Evolutionary conservation across 2,329 filamentous ascomycete genomes (phyloP).

Genomic region (Cadophora luteo-olivacea): DNA sequence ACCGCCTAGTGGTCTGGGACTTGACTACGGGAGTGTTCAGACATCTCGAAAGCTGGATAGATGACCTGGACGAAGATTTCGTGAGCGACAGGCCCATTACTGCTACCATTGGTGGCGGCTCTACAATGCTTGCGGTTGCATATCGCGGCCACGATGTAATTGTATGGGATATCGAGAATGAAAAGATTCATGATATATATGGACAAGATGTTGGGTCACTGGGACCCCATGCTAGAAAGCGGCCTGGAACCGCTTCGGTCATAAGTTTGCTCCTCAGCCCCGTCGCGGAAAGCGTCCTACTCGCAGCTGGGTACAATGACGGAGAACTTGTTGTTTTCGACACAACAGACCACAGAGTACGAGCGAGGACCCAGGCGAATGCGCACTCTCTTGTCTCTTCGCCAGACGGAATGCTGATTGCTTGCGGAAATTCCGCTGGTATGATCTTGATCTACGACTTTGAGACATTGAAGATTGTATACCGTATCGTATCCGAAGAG

Average conservation of each 20-base stretch:
- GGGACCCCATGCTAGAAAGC: constrained; percentile 30
- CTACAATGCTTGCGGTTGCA: not conserved
- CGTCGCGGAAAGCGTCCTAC: constrained; percentile 18
- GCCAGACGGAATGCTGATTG: constrained; percentile 40
- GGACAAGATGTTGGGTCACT: not conserved
- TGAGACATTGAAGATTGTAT: constrained; percentile 42
- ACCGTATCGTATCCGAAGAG: constrained; percentile 29
- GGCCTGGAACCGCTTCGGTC: constrained; percentile 39
- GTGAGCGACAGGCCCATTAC: not conserved
- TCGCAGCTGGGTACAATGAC: constrained; percentile 33
- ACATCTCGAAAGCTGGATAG: not conserved
- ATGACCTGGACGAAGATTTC: not conserved
- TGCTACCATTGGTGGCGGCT: not conserved
- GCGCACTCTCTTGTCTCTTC: constrained; percentile 35
- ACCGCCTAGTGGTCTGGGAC: not conserved
- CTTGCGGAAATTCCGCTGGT: constrained; percentile 36
- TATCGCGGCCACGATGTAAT: not conserved
- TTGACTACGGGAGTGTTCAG: not conserved
- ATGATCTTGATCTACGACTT: constrained; percentile 41
- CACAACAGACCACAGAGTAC: constrained; percentile 18
- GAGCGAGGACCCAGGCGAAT: constrained; percentile 14
- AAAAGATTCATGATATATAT: not conserved
- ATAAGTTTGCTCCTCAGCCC: constrained; percentile 43
- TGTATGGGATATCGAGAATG: not conserved
- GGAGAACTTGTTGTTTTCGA: constrained; percentile 31